These are phyloP conservation scores for Pestalotiopsis sp. DNA, from an alignment of 2,329 filamentous ascomycete species.

Conservation along the genomic window DNA sequence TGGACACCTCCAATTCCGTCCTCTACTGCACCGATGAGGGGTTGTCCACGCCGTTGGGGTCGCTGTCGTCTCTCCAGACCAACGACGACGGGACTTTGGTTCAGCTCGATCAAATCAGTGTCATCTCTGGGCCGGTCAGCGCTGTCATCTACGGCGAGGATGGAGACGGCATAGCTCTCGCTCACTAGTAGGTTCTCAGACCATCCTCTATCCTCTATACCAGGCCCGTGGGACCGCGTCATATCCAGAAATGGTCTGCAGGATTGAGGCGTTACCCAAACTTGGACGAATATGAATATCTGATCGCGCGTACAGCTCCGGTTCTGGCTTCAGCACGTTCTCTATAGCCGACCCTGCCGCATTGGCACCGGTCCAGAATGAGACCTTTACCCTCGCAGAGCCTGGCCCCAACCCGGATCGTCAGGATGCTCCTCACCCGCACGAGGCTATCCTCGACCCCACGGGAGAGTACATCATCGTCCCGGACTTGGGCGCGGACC, in stretches of 20 bases:
- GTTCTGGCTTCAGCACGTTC: slow-evolving; percentile 19
- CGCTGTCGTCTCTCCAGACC: slow-evolving; percentile 43
- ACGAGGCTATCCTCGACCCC: slow-evolving; percentile 17
- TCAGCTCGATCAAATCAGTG: slow-evolving; percentile 36
- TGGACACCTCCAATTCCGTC: slow-evolving; percentile 45
- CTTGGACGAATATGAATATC: slow-evolving; percentile 10
- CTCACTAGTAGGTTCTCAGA: slow-evolving; percentile 45
- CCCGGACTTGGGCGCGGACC: slow-evolving; percentile 45
- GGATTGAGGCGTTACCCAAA: slow-evolving; percentile 21
- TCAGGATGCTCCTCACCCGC: slow-evolving; percentile 16
- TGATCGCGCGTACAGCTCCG: slow-evolving; percentile 30
- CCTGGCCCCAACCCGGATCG: slow-evolving; percentile 14
- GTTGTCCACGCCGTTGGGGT: slow-evolving; percentile 39
- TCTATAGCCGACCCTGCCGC: slow-evolving; percentile 10
- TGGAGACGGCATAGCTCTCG: slow-evolving; percentile 42
- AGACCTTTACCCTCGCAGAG: slow-evolving; percentile 12
- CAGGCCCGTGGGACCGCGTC: neutral
- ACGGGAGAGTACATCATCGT: slow-evolving; percentile 13
- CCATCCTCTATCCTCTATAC: neutral
- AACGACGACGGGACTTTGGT: slow-evolving; percentile 40
- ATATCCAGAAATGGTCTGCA: neutral
- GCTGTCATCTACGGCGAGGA: slow-evolving; percentile 44
- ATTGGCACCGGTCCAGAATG: slow-evolving; percentile 13
- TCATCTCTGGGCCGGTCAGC: slow-evolving; percentile 45
- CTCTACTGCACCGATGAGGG: slow-evolving; percentile 64